phyloP scores from a whole-genome alignment of 345 rosid genomes.

The Brassica nigra region DNA sequence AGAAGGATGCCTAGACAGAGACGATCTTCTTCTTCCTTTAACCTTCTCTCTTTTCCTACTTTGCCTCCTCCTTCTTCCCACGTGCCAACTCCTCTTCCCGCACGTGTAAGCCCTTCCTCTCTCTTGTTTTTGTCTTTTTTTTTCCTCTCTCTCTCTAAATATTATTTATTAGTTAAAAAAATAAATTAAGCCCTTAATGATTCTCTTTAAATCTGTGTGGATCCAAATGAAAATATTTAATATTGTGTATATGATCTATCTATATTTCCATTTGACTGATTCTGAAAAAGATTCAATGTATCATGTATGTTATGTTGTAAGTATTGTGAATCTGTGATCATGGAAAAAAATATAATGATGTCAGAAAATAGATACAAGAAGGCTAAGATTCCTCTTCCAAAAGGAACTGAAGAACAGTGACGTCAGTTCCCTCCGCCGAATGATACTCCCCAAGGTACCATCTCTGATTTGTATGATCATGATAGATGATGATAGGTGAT shows the following conservation, averaged over 20 bases:
- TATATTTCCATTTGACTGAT: neutral
- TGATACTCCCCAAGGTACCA: conserved; percentile 92
- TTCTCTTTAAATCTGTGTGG: neutral
- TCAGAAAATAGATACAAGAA: conserved; percentile 74
- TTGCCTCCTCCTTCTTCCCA: conserved; percentile 35
- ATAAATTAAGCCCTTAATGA: neutral
- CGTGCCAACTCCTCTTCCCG: conserved; percentile 42
- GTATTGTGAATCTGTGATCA: neutral
- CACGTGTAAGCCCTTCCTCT: conserved; percentile 66
- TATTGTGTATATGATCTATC: neutral
- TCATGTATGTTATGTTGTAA: neutral
- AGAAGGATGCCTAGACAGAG: conserved; percentile 90
- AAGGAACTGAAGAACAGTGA: conserved; percentile 97
- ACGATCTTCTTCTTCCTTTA: conserved; percentile 62
- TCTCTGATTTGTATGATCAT: conserved; percentile 10
- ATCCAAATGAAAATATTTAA: neutral
- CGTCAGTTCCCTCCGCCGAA: conserved; percentile 85
- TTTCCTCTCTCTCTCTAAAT: neutral
- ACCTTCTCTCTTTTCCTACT: conserved; percentile 47
- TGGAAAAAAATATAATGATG: conserved; percentile 15
- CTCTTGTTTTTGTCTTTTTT: neutral
- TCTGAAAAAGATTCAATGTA: conserved; percentile 10
- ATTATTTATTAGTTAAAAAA: neutral
- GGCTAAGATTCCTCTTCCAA: conserved; percentile 79
- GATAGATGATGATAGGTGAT: neutral